Base-by-base conservation (phyloP, 202 grass and related monocot species). In the Saccharum hybrid region DNA sequence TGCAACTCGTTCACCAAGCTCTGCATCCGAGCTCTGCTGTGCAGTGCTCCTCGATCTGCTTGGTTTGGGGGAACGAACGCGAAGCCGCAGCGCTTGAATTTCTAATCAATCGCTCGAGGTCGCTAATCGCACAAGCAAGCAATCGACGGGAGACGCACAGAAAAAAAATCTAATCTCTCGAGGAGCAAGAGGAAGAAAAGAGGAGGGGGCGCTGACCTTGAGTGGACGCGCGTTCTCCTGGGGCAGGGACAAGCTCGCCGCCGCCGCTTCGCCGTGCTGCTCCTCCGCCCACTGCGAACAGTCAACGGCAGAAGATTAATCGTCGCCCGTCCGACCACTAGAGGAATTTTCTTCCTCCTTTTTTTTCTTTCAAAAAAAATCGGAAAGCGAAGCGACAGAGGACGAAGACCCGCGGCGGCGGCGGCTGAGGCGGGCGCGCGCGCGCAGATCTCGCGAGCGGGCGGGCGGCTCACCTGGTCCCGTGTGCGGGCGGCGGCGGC, bases 41-140 rank as follows among this genome's bases (percentile, higher is more conserved):
- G 57, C 57, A 23, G 57, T 59, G 76, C 63, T 87, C 69, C 68
- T 87, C 75, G 43, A 90, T 87, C 68, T 86, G 84, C 88, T 90
- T 51, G 51, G 18, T 0, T n/a, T 54, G 18, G 52, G 48, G 52
- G 52, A 9, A 56, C 52, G 52, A 56, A 56, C 52, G 52, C 56
- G 54, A n/a, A n/a, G 3, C 9, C 57, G 57, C 57, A 61, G 9
- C 57, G 52, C 19, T 21, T 59, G 19, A 63, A 63, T 30, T 63
- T 62, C 60, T 63, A 63, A 63, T 63, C 52, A 26, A 40, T n/a
- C n/a, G 11, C 0, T 66, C 40, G 16, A 37, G 41, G 57, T 51
- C 66, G 23, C 40, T 23, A 76, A 28, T 54, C 65, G 15, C 13
- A 37, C 39, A 8, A 28, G 9, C 23, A 33, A 66, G 0, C 12